Evolutionary conservation across 2,329 filamentous ascomycete species (phyloP).

Genomic region (Alternaria dauci): DNA sequence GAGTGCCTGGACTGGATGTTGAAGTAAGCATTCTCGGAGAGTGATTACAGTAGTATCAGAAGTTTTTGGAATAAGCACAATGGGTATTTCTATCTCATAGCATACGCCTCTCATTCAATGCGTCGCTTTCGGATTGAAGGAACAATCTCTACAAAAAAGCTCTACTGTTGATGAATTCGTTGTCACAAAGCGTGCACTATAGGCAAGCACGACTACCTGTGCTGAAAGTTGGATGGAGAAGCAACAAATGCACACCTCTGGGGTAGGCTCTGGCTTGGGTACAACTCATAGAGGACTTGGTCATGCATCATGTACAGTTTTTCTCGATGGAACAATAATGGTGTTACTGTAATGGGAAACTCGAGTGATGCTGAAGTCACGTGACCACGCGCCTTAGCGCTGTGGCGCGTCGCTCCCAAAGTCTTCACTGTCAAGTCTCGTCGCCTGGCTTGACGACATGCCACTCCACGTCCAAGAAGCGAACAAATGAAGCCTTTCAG

Average conservation of each 20-base stretch:
- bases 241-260: background rate
- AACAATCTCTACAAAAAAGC: background rate
- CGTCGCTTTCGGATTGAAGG: no score
- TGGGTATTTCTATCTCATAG: background rate
- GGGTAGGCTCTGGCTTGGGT: background rate
- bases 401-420: background rate
- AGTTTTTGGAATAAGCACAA: background rate
- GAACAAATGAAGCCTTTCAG: conserved; percentile 48
- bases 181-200: background rate
- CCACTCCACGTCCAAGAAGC: background rate
- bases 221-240: background rate
- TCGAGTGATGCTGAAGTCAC: background rate
- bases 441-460: conserved; percentile 2
- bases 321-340: background rate
- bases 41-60: background rate
- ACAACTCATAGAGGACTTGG: background rate
- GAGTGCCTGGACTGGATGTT: background rate
- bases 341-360: background rate
- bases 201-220: background rate
- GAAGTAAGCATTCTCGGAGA: background rate
- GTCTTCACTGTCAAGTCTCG: background rate
- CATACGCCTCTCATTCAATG: background rate
- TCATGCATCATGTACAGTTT: background rate
- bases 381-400: conserved; percentile 17
- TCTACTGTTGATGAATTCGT: background rate